Percentiles rank a stretch among this genome's conserved stretches.
Evolutionary conservation across 306 rosid species (phyloP).

Genomic region (Cucumis melo): DNA sequence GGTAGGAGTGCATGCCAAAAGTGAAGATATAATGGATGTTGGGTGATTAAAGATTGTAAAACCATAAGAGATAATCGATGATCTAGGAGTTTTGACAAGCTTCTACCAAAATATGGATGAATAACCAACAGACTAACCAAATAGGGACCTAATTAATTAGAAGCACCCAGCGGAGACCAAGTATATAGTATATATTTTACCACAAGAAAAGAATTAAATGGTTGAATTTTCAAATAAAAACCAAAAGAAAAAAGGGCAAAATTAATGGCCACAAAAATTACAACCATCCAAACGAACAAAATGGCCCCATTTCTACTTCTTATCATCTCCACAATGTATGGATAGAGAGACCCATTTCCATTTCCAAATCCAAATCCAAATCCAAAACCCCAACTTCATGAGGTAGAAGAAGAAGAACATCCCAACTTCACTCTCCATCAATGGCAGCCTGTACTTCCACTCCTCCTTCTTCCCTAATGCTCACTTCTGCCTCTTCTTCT

Average conservation of each 20-base stretch:
- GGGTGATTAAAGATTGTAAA: too few species aligned
- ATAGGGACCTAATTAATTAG: too few species aligned
- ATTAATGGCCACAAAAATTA: constrained; percentile 5
- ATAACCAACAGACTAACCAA: too few species aligned
- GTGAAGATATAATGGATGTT: too few species aligned
- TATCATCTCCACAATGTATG: constrained; percentile 12
- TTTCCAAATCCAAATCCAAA: background rate
- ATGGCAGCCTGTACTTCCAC: constrained; percentile 51
- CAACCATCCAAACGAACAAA: background rate
- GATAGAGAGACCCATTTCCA: constrained; percentile 8
- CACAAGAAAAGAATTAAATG: too few species aligned
- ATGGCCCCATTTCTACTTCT: background rate
- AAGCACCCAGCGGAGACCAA: too few species aligned
- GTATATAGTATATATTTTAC: too few species aligned
- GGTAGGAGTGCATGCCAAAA: too few species aligned
- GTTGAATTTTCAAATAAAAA: too few species aligned
- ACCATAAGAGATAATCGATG: too few species aligned
- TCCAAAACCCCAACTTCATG: background rate
- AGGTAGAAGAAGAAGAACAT: background rate
- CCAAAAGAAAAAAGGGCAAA: background rate
- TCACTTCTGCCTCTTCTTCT: constrained; percentile 37
- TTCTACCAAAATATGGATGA: too few species aligned
- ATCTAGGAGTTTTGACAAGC: too few species aligned
- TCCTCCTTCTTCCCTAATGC: constrained; percentile 49
- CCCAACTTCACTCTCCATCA: background rate